A percentile compares a stretch with the other conserved stretches of the same genome.
Evolutionary conservation across 1,284 basidiomycete species (phyloP).

Genomic region (Melampsora americana): DNA sequence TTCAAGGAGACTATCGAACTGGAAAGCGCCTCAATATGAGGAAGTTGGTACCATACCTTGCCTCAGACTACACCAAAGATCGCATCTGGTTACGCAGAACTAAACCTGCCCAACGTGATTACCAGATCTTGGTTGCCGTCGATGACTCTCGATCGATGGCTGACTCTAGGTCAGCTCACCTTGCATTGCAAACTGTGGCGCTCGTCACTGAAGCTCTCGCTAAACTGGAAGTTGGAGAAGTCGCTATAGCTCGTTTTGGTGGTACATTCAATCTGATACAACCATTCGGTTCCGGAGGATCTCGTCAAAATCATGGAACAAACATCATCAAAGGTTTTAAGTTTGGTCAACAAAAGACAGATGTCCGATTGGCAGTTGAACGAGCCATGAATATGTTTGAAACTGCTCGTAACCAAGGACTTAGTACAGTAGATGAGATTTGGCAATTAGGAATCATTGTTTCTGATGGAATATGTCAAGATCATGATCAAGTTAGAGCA

Average conservation of each 20-base stretch:
- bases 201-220: slow-evolving; percentile 85
- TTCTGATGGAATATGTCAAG: slow-evolving; percentile 96
- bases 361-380: slow-evolving; percentile 82
- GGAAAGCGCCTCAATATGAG: slow-evolving; percentile 99
- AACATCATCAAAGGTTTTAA: slow-evolving; percentile 78
- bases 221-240: slow-evolving; percentile 89
- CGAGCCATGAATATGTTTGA: slow-evolving; percentile 74
- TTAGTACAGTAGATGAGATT: slow-evolving; percentile 71
- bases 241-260: slow-evolving; percentile 88
- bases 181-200: slow-evolving; percentile 90
- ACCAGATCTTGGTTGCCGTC: slow-evolving; percentile 89
- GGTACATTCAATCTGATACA: slow-evolving; percentile 82
- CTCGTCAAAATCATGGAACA: slow-evolving; percentile 68
- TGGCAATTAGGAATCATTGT: slow-evolving; percentile 99
- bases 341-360: slow-evolving; percentile 87
- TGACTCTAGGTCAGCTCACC: slow-evolving; percentile 83
- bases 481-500: slow-evolving; percentile 78
- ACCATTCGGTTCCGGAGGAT: slow-evolving; percentile 62
- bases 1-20: slow-evolving; percentile 95
- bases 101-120: slow-evolving; percentile 87
- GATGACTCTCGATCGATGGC: slow-evolving; percentile 98
- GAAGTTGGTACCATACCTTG: slow-evolving; percentile 97
- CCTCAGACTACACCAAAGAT: slow-evolving; percentile 98
- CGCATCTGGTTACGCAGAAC: slow-evolving; percentile 98
- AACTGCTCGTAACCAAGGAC: slow-evolving; percentile 58